Conservation (phyloP, 805 yeast genomes). For the Candida parachauliodes region DNA sequence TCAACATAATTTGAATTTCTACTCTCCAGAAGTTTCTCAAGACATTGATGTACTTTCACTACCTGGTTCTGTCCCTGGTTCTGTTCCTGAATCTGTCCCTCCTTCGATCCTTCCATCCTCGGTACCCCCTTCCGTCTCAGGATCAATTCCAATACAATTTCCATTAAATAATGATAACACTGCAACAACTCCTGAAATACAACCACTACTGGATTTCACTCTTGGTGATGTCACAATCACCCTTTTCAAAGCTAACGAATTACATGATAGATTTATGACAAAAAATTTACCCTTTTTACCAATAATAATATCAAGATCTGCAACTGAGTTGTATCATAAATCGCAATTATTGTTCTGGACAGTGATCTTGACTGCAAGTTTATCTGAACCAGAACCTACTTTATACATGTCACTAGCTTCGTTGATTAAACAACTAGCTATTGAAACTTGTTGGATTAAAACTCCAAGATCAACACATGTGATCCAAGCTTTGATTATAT, state of each 20-base stretch:
- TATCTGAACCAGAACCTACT: conserved; percentile 84
- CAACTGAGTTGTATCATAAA: conserved; percentile 75
- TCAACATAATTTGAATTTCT: conserved; percentile 34
- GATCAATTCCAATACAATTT: too few relatives aligned
- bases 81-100: too few relatives aligned
- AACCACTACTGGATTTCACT: conserved; percentile 56
- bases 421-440: conserved; percentile 79
- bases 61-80: too few relatives aligned
- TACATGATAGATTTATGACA: conserved; percentile 66
- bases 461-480: conserved; percentile 94
- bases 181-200: neutral
- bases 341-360: conserved; percentile 89
- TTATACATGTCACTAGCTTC: conserved; percentile 72
- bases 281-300: conserved; percentile 77
- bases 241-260: conserved; percentile 60
- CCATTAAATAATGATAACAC: too few relatives aligned
- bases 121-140: neutral
- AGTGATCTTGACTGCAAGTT: conserved; percentile 79
- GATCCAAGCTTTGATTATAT: conserved; percentile 81
- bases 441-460: conserved; percentile 88
- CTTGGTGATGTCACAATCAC: conserved; percentile 74
- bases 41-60: too few relatives aligned
- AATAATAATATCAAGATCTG: conserved; percentile 64
- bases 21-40: conserved; percentile 19
- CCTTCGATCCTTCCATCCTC: too few relatives aligned